Evolutionary conservation across 768 basidiomycete species (phyloP).

Genomic region (Rhizopogon sp.): DNA sequence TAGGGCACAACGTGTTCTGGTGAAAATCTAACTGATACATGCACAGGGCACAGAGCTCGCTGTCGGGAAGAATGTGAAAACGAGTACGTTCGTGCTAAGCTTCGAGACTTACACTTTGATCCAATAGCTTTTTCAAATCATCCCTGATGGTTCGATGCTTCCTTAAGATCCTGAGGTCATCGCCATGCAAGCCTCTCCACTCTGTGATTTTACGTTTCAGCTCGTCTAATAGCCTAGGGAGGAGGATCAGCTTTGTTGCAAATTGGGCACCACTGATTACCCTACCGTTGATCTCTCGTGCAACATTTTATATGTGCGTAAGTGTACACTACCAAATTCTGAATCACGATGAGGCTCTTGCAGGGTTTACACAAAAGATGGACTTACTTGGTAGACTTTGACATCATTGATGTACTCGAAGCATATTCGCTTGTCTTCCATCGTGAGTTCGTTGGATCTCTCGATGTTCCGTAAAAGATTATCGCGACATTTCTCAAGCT

Average conservation of each 20-base stretch:
- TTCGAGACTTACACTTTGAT: neutral
- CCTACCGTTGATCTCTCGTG: neutral
- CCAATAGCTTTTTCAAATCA: neutral
- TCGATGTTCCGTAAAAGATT: neutral
- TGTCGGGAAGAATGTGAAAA: neutral
- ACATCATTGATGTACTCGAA: conserved; percentile 5
- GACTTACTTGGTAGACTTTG: conserved; percentile 16
- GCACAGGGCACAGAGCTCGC: neutral
- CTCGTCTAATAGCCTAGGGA: neutral
- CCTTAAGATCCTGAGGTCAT: neutral
- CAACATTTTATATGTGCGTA: conserved; percentile 20
- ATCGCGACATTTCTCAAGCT: neutral
- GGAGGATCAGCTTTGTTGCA: neutral
- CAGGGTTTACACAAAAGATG: neutral
- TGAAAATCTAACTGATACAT: neutral
- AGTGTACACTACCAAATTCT: conserved; percentile 21
- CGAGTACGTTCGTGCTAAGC: no score
- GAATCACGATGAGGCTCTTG: neutral
- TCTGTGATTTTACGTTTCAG: conserved; percentile 2
- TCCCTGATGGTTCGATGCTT: neutral
- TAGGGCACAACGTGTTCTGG: neutral
- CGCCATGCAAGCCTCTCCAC: conserved; percentile 12
- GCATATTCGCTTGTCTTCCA: conserved; percentile 1
- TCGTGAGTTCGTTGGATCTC: neutral
- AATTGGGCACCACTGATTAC: neutral